Evolutionary conservation across 805 yeast genomes (phyloP).

Genomic region (Saccharomycopsis fibuligera): DNA sequence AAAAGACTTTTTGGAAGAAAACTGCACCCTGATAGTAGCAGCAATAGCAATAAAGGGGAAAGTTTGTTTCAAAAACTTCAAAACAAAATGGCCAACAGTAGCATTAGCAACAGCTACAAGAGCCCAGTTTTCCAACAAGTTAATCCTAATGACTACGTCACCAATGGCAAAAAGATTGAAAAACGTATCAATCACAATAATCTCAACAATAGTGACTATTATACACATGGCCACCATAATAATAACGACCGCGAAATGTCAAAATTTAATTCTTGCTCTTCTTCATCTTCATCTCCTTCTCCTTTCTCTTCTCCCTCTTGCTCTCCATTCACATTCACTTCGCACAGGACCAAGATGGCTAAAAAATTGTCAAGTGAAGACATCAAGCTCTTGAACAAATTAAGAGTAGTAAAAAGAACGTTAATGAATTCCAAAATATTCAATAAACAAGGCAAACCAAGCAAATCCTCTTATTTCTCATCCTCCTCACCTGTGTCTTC

Average conservation of each 20-base stretch:
- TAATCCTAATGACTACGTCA: slow-evolving; percentile 8
- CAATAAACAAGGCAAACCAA: slow-evolving; percentile 9
- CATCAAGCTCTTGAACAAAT: slow-evolving; percentile 17
- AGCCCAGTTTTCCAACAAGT: not conserved
- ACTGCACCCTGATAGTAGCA: not conserved
- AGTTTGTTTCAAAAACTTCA: slow-evolving; percentile 2
- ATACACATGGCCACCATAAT: not conserved
- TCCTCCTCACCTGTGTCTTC: no score
- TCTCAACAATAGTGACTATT: slow-evolving; percentile 1
- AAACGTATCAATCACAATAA: slow-evolving; percentile 3
- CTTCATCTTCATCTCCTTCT: not conserved
- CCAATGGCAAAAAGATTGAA: slow-evolving; percentile 18
- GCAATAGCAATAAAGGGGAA: not conserved
- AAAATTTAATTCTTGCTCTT: no score
- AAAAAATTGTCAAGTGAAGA: slow-evolving; percentile 14
- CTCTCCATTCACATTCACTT: not conserved
- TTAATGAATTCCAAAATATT: slow-evolving; percentile 10
- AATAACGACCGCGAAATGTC: not conserved
- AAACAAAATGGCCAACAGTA: not conserved
- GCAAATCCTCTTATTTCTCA: no score
- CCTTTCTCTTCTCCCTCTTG: not conserved
- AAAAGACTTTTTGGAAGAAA: no score
- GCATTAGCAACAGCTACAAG: not conserved
- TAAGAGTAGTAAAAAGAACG: slow-evolving; percentile 14
- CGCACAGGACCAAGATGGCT: not conserved